phyloP scores from a whole-genome alignment of 805 yeast genomes.

The Candida palmyrensis region DNA sequence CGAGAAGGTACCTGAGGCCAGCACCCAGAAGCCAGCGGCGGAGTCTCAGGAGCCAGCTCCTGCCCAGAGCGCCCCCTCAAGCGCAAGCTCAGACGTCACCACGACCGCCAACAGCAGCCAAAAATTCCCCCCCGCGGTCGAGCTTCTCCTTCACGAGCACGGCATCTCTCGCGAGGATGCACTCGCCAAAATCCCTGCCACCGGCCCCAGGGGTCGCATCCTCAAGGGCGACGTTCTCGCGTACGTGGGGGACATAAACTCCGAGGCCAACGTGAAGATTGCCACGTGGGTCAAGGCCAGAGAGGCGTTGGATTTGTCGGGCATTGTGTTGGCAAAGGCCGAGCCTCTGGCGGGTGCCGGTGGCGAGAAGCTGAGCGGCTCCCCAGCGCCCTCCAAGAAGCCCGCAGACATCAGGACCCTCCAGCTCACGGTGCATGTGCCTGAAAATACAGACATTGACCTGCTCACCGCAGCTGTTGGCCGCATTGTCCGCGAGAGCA shows the following conservation, averaged over 20 bases:
- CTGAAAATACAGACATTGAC: no score
- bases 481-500: conserved; percentile 21
- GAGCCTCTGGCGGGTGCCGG: no score
- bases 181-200: conserved; percentile 61
- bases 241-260: conserved; percentile 65
- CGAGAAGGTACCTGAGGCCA: conserved; percentile 10
- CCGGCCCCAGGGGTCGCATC: conserved; percentile 86
- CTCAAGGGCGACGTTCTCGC: conserved; percentile 91
- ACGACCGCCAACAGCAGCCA: conserved; percentile 60
- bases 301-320: conserved; percentile 66
- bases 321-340: conserved; percentile 47
- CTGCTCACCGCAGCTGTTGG: no score
- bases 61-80: conserved; percentile 3
- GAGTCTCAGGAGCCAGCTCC: conserved; percentile 11
- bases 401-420: no score
- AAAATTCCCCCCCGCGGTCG: conserved; percentile 75
- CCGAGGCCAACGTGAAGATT: conserved; percentile 48
- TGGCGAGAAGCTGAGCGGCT: no score
- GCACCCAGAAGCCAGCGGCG: conserved; percentile 9
- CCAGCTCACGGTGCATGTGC: no score
- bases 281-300: conserved; percentile 51
- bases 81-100: conserved; percentile 10
- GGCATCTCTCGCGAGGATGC: conserved; percentile 69
- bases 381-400: no score
- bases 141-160: conserved; percentile 54